A percentile compares a stretch with the other conserved stretches of the same genome.
These are phyloP conservation scores for Alternaria gansuensis DNA, from an alignment of 2,329 filamentous ascomycete species.

Conservation along the genomic window DNA sequence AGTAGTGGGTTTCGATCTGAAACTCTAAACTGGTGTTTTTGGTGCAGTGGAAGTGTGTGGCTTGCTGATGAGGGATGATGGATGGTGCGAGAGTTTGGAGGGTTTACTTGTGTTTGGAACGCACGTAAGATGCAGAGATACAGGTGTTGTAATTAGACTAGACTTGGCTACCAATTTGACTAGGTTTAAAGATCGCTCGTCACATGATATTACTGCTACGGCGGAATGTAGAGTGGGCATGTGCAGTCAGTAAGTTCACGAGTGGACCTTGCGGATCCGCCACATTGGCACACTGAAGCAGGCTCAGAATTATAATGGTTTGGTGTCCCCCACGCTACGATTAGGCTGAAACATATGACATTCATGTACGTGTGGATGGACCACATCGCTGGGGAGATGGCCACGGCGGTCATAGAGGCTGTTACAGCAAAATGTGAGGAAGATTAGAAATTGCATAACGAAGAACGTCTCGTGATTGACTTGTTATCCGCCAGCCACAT, in stretches of 20 bases:
- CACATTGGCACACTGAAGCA: not conserved
- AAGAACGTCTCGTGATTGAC: constrained; percentile 8
- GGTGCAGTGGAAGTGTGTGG: not conserved
- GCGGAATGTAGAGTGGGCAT: not conserved
- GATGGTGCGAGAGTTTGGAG: not conserved
- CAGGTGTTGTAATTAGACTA: not conserved
- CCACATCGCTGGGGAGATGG: constrained; percentile 3
- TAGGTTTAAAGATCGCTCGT: not conserved
- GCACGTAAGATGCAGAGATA: not conserved
- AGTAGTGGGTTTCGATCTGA: not conserved
- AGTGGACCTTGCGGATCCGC: not conserved
- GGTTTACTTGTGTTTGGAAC: not conserved
- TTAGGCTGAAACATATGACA: constrained; percentile 4
- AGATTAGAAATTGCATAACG: constrained; percentile 11
- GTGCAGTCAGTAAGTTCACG: not conserved
- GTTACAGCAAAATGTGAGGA: constrained; percentile 33
- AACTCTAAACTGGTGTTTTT: constrained; percentile 6
- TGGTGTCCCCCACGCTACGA: not conserved
- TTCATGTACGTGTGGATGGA: constrained; percentile 17
- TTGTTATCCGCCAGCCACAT: constrained; percentile 5
- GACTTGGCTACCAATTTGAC: not conserved
- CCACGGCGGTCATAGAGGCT: constrained; percentile 22
- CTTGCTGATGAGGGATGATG: not conserved
- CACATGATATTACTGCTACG: not conserved
- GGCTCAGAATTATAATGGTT: not conserved